These are phyloP conservation scores for Hansenula sp. DNA, from an alignment of 1,139 yeast genomes.

Conservation along the genomic window DNA sequence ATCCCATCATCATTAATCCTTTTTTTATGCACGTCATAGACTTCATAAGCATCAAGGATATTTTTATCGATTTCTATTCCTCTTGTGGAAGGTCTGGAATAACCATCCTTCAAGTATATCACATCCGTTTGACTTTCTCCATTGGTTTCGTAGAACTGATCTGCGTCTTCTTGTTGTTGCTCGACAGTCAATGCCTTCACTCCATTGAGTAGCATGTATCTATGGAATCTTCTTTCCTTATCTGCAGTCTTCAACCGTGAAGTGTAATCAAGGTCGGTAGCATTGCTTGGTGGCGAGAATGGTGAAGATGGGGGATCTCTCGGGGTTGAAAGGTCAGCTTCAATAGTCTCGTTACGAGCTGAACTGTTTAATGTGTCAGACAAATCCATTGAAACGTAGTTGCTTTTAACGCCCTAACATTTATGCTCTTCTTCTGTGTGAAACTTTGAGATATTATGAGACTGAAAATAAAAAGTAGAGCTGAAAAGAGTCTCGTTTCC, in stretches of 20 bases:
- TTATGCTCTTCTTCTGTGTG: no score
- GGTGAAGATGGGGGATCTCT: neutral
- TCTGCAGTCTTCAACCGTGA: conserved; percentile 10
- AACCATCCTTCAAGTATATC: neutral
- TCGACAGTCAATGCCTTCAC: conserved; percentile 6
- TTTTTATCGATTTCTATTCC: conserved; percentile 8
- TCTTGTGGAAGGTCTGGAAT: conserved; percentile 1
- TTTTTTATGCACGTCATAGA: conserved; percentile 14
- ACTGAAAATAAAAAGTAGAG: no score
- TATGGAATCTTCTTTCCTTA: conserved; percentile 8
- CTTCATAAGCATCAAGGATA: conserved; percentile 8
- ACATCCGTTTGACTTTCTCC: conserved; percentile 8
- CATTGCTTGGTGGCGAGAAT: conserved; percentile 1
- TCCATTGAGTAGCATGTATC: conserved; percentile 10
- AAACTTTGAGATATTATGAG: no score
- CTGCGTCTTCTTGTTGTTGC: neutral
- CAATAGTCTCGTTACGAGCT: neutral
- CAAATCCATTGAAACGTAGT: neutral
- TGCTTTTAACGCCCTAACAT: no score
- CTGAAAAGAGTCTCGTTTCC: no score
- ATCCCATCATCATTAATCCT: conserved; percentile 1
- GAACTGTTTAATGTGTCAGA: neutral
- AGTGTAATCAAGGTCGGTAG: neutral
- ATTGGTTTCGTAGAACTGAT: conserved; percentile 5
- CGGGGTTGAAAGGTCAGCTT: conserved; percentile 2